A percentile compares a stretch with the other conserved stretches of the same genome.
Conservation (phyloP, 805 yeast species). For the Monosporozyma solicola region DNA sequence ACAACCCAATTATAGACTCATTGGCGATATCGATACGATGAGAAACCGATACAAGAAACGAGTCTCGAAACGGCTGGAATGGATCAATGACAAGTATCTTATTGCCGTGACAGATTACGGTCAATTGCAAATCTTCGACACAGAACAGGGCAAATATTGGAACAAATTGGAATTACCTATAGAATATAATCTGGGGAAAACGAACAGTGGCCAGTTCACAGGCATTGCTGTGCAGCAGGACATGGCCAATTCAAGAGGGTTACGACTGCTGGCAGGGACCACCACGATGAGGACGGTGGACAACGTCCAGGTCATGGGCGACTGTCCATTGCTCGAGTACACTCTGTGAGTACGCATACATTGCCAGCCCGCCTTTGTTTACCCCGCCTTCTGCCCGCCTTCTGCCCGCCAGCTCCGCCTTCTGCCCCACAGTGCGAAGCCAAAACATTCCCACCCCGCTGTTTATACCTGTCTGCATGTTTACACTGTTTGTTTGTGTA, state of each 20-base stretch:
- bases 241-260: slow-evolving; percentile 19
- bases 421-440: no score
- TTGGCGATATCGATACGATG: slow-evolving; percentile 20
- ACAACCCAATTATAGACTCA: slow-evolving; percentile 3
- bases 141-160: slow-evolving; percentile 14
- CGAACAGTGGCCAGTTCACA: slow-evolving; percentile 8
- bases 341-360: not conserved
- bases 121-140: slow-evolving; percentile 20
- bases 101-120: slow-evolving; percentile 21
- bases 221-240: slow-evolving; percentile 20
- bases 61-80: slow-evolving; percentile 18
- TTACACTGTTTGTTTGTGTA: no score
- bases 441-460: no score
- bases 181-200: not conserved
- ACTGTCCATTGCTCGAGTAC: not conserved
- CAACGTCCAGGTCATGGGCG: not conserved
- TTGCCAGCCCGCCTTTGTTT: no score
- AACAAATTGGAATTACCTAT: slow-evolving; percentile 17
- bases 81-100: slow-evolving; percentile 13
- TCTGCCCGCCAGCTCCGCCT: not conserved
- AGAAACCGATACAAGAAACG: slow-evolving; percentile 19
- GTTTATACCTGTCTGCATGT: no score
- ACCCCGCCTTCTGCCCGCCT: not conserved
- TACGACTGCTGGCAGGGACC: slow-evolving; percentile 18
- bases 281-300: not conserved